Evolutionary conservation across 441 rosid genomes (phyloP), one percentile per base, ranked within the genome.

Genomic region (Aleurites moluccanus): DNA sequence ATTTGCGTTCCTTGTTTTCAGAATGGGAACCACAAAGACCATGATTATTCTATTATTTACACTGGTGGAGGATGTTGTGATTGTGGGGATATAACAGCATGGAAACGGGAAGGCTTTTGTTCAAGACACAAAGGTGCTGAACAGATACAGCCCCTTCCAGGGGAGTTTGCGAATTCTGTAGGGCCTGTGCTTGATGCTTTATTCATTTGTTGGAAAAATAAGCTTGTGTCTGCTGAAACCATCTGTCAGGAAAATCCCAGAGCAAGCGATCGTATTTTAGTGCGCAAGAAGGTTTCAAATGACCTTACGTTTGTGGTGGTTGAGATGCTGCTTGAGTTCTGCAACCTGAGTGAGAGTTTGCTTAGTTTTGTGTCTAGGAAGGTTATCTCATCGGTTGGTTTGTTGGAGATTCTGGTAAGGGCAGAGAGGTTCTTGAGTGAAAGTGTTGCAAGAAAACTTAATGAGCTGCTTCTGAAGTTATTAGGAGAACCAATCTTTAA

Each of bases 21-120:
- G 83, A 87, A 90, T 77, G 99, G 99, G 61, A 82, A 91, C 76
- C 99, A 96, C 79, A 75, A 79, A 67, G 84, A 78, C 75, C 99
- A 96, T 66, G 98, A 96, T 78, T 93, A 88, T 85, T 91, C 96
- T 1, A 83, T 90, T 67, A 91, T 90, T 30, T 90, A 92, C 69
- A 93, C 98, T 0, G 90, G 90, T 30, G 92, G 96, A 68, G 99
- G 99, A 77, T 96, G 99, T 75, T 96, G 99, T 78, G 99, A 96
- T 81, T 96, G 98, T 83, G 99, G 99, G 69, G 99, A 96, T 80
- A 89, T 83, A 45, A 96, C 99, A 0, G 99, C 99, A 7, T 96
- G 99, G 99, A 96, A 90, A 76, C 86, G 84, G 10, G 97, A 89
- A 63, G 99, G 99, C 45, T 96, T 96, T 79, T 96, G 99, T 83